Evolutionary conservation across 2,329 filamentous ascomycete genomes (phyloP).

Genomic region (Dothideomycetidae sp.): DNA sequence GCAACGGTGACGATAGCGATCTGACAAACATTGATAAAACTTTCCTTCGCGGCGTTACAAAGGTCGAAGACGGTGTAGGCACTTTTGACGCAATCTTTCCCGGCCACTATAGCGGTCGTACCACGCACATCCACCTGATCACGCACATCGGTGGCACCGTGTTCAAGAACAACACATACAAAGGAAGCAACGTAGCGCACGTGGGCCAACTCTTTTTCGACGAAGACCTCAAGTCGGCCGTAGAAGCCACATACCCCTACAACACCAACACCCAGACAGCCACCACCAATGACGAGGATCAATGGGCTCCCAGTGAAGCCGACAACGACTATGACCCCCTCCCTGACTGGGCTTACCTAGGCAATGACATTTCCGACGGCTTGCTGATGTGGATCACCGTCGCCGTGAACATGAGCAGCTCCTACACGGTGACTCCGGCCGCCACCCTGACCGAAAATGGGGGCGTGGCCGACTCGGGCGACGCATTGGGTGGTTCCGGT

Average conservation of each 20-base stretch:
- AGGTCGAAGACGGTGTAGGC: conserved; percentile 10
- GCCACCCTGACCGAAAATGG: conserved; percentile 9
- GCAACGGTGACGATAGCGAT: conserved; percentile 23
- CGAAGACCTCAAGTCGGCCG: conserved; percentile 39
- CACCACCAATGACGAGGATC: conserved; percentile 39
- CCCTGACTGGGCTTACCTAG: conserved; percentile 43
- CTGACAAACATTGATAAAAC: conserved; percentile 18
- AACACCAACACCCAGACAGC: conserved; percentile 28
- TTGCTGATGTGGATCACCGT: conserved; percentile 38
- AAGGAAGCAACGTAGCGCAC: conserved; percentile 39
- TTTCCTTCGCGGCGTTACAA: conserved; percentile 10
- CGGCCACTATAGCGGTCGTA: conserved; percentile 30
- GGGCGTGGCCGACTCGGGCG: conserved; percentile 10
- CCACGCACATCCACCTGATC: conserved; percentile 29
- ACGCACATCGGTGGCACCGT: conserved; percentile 26
- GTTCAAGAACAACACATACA: conserved; percentile 38
- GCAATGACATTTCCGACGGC: conserved; percentile 37
- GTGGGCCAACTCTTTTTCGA: conserved; percentile 53
- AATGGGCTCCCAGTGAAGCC: conserved; percentile 35
- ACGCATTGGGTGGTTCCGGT: neutral
- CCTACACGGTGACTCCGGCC: conserved; percentile 12
- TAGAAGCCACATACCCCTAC: conserved; percentile 36
- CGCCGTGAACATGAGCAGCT: conserved; percentile 12
- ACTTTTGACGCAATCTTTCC: conserved; percentile 29
- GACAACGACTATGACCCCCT: conserved; percentile 42